Evolutionary conservation across 2,329 filamentous ascomycete genomes (phyloP).

Genomic region (Phyllosticta citribraziliensis): DNA sequence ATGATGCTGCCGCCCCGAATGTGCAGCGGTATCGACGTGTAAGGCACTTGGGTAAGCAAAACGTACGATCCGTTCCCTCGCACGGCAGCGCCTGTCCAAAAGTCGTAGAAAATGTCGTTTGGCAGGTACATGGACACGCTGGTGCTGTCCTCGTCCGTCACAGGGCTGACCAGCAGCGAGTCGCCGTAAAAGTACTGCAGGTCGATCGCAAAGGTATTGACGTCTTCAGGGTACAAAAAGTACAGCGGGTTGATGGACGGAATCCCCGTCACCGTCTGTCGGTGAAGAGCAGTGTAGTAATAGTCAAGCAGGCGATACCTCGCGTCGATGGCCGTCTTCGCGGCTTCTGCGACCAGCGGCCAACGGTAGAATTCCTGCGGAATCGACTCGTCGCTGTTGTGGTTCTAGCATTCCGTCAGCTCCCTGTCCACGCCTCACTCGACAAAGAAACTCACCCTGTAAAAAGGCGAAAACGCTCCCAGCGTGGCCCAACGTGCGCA

Average conservation of each 20-base stretch:
- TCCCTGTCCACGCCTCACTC: too few species aligned
- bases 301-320: slow-evolving; percentile 74
- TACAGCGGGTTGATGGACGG: slow-evolving; percentile 62
- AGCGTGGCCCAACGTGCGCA: slow-evolving; percentile 68
- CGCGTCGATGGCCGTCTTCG: slow-evolving; percentile 57
- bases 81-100: slow-evolving; percentile 41
- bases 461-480: slow-evolving; percentile 66
- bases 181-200: slow-evolving; percentile 52
- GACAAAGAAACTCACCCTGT: slow-evolving; percentile 34
- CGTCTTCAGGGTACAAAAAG: slow-evolving; percentile 56
- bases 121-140: slow-evolving; percentile 48
- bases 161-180: slow-evolving; percentile 46
- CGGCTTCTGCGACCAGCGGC: slow-evolving; percentile 52
- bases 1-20: slow-evolving; percentile 56
- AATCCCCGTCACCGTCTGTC: slow-evolving; percentile 50
- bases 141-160: slow-evolving; percentile 43
- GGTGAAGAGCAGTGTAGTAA: slow-evolving; percentile 61
- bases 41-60: slow-evolving; percentile 36
- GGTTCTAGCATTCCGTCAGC: slow-evolving; percentile 35
- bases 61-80: slow-evolving; percentile 36
- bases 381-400: slow-evolving; percentile 47
- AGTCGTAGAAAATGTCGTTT: slow-evolving; percentile 51
- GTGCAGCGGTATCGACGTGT: slow-evolving; percentile 54
- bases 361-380: slow-evolving; percentile 66
- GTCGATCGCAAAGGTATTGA: slow-evolving; percentile 42